Evolutionary conservation across 192 early-diverging fungal genomes (phyloP).

Genomic region (Phycomyces blakesleeanus): DNA sequence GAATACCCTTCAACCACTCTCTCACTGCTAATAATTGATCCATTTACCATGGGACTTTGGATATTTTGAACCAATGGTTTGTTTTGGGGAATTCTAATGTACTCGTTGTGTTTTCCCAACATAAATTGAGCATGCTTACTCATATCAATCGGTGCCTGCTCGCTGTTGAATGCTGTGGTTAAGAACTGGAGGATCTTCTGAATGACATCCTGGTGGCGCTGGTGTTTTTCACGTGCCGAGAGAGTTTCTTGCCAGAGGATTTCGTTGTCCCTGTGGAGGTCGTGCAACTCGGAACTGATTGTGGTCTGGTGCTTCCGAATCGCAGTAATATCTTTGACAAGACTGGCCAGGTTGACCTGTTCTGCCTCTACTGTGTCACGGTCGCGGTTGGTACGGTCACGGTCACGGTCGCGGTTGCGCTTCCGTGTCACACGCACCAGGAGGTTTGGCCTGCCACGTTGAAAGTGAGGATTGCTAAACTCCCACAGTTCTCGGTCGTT

Average conservation of each 20-base stretch:
- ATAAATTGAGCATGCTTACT: slow-evolving; percentile 14
- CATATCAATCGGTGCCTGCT: slow-evolving; percentile 28
- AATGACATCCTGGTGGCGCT: slow-evolving; percentile 86
- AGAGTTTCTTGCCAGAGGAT: slow-evolving; percentile 84
- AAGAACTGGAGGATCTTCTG: slow-evolving; percentile 92
- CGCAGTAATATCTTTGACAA: slow-evolving; percentile 76
- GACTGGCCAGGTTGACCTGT: slow-evolving; percentile 44
- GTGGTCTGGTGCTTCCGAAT: slow-evolving; percentile 89
- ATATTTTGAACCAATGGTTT: not conserved
- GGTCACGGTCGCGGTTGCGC: slow-evolving; percentile 37
- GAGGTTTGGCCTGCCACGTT: slow-evolving; percentile 84
- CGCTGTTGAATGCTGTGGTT: slow-evolving; percentile 75
- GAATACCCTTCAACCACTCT: not conserved
- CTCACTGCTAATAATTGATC: not conserved
- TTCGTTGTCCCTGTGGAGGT: slow-evolving; percentile 85
- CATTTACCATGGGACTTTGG: not conserved
- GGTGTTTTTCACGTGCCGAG: slow-evolving; percentile 70
- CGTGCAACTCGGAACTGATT: slow-evolving; percentile 82
- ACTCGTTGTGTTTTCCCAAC: slow-evolving; percentile 10
- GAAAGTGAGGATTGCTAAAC: slow-evolving; percentile 89
- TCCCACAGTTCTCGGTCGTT: slow-evolving; percentile 83
- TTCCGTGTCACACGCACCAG: slow-evolving; percentile 86
- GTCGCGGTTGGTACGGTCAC: slow-evolving; percentile 35
- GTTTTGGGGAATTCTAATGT: not conserved
- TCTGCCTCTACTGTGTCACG: slow-evolving; percentile 37